Conservation (phyloP, 768 basidiomycete genomes). For the Gloeophyllum trabeum region DNA sequence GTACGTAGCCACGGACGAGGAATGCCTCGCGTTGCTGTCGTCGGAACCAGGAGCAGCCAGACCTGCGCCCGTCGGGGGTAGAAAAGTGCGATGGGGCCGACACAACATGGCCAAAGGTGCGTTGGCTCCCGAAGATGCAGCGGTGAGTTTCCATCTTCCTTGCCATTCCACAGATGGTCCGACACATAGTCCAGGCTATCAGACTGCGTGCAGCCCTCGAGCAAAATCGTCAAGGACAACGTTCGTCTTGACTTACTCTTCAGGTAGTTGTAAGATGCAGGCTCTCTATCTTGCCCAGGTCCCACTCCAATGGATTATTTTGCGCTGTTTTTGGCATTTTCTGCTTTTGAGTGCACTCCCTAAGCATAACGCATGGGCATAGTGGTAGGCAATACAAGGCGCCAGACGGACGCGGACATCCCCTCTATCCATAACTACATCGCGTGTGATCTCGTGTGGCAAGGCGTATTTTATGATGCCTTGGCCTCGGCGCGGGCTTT, state of each 20-base stretch:
- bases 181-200: conserved; percentile 36
- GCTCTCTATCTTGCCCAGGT: too few relatives aligned
- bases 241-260: too few relatives aligned
- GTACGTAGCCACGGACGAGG: conserved; percentile 58
- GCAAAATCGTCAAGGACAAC: conserved; percentile 6
- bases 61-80: conserved; percentile 32
- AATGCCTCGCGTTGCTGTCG: conserved; percentile 55
- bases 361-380: conserved; percentile 4
- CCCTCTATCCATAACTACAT: too few relatives aligned
- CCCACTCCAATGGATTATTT: too few relatives aligned
- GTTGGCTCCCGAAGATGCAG: conserved; percentile 71
- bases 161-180: not conserved
- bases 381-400: conserved; percentile 6
- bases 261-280: too few relatives aligned
- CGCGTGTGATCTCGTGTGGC: too few relatives aligned
- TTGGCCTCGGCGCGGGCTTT: conserved; percentile 58
- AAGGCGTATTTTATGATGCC: too few relatives aligned
- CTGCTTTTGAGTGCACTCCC: conserved; percentile 3
- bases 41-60: conserved; percentile 17
- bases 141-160: conserved; percentile 32
- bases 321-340: conserved; percentile 16
- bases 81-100: conserved; percentile 47
- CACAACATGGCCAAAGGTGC: conserved; percentile 89
- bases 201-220: conserved; percentile 59
- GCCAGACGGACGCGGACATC: conserved; percentile 2